Conservation (phyloP, 1,284 basidiomycete species). For the Pyrrhoderma noxium region DNA sequence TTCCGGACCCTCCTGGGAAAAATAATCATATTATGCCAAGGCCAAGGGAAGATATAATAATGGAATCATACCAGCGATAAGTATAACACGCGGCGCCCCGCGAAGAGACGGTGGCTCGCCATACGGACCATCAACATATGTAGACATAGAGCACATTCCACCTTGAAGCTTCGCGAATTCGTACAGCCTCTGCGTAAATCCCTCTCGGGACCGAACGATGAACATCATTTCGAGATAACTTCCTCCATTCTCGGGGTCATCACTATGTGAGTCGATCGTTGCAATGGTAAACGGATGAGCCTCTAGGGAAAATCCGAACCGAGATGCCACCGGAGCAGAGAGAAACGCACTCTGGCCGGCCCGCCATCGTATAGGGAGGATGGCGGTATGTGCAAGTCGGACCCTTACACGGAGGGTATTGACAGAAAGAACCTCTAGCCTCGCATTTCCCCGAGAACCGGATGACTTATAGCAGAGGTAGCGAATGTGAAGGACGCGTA, state of each 20-base stretch:
- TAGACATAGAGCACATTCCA: constrained; percentile 16
- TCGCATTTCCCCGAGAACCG: no score
- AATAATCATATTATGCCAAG: not conserved
- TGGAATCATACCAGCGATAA: constrained; percentile 29
- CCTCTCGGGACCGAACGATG: constrained; percentile 33
- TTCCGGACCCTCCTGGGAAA: constrained; percentile 30
- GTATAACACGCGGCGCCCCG: constrained; percentile 27
- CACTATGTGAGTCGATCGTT: constrained; percentile 26
- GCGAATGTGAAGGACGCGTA: constrained; percentile 24
- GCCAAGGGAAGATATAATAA: no score
- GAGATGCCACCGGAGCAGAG: constrained; percentile 31
- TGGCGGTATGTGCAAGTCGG: constrained; percentile 23
- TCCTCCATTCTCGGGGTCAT: constrained; percentile 14
- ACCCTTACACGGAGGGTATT: constrained; percentile 37
- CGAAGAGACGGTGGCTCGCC: constrained; percentile 31
- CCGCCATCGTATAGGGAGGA: constrained; percentile 27
- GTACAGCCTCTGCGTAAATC: constrained; percentile 32
- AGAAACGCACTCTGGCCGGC: constrained; percentile 41
- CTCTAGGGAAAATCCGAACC: constrained; percentile 28
- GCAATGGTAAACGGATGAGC: constrained; percentile 40
- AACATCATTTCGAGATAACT: constrained; percentile 21
- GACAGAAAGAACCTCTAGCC: constrained; percentile 5
- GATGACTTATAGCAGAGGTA: constrained; percentile 23
- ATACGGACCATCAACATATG: constrained; percentile 34
- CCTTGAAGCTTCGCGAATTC: constrained; percentile 7